These are phyloP conservation scores for Hypoxylon sp. DNA, from an alignment of 2,329 filamentous ascomycete genomes.

Conservation along the genomic window DNA sequence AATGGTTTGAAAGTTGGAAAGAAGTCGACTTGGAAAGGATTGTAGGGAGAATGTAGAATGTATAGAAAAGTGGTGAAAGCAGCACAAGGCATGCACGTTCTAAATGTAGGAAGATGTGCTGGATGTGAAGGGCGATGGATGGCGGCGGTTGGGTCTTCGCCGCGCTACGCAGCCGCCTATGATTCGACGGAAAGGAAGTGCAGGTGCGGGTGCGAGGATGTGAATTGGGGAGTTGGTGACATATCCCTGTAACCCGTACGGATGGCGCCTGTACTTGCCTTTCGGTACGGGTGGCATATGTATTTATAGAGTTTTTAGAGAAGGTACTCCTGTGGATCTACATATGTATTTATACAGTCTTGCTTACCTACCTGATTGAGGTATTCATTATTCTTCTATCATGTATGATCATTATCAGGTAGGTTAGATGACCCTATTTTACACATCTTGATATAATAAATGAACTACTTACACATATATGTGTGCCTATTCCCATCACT, in stretches of 20 bases:
- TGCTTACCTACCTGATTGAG: not conserved
- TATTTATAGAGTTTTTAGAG: not conserved
- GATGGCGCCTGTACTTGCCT: slow-evolving; percentile 11
- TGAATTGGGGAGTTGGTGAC: not conserved
- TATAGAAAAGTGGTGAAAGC: slow-evolving; percentile 32
- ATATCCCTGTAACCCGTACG: slow-evolving; percentile 1
- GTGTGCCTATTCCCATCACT: not conserved
- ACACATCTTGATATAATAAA: too few relatives aligned
- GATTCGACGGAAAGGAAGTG: slow-evolving; percentile 44
- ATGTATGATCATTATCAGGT: too few relatives aligned
- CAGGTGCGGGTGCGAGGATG: slow-evolving; percentile 17
- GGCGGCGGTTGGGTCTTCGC: slow-evolving; percentile 47
- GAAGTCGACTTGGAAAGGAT: slow-evolving; percentile 13
- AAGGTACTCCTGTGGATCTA: too few relatives aligned
- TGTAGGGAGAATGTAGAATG: slow-evolving; percentile 6
- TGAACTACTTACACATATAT: too few relatives aligned
- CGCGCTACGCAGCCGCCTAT: slow-evolving; percentile 49
- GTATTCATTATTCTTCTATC: too few relatives aligned
- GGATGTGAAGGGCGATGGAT: slow-evolving; percentile 36
- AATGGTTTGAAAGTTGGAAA: slow-evolving; percentile 11
- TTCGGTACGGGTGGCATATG: not conserved
- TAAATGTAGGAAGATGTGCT: slow-evolving; percentile 4
- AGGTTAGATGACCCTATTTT: too few relatives aligned
- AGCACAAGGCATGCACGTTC: slow-evolving; percentile 33
- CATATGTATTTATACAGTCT: not conserved